Evolutionary conservation across 2,329 filamentous ascomycete genomes (phyloP).

Genomic region (Pseudophaeomoniella oleicola): DNA sequence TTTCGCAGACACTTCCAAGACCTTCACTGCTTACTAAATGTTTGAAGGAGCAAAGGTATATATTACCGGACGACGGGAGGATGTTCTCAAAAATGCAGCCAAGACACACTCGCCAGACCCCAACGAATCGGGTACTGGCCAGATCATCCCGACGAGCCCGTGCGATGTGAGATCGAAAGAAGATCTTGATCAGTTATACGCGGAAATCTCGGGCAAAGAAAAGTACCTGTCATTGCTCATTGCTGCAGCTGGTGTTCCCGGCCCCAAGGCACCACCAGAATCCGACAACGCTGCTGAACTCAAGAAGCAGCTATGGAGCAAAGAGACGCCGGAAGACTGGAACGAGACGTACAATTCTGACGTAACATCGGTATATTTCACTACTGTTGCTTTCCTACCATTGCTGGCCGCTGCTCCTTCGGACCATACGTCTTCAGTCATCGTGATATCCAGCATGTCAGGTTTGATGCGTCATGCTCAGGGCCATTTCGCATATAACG

Average conservation of each 20-base stretch:
- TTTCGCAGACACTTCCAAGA: too few species aligned
- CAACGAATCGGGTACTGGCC: constrained; percentile 23
- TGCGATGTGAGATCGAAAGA: constrained; percentile 49
- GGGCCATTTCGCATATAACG: constrained; percentile 59
- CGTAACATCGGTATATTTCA: constrained; percentile 58
- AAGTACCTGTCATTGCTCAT: constrained; percentile 53
- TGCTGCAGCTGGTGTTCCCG: constrained; percentile 51
- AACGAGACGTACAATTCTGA: constrained; percentile 53
- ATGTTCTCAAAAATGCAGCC: constrained; percentile 20
- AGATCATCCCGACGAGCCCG: constrained; percentile 39
- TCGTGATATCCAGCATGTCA: constrained; percentile 57
- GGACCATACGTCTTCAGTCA: constrained; percentile 22
- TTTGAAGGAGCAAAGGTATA: constrained; percentile 16
- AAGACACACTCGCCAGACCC: constrained; percentile 31
- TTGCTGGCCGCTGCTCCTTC: constrained; percentile 47
- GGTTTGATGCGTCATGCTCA: constrained; percentile 58
- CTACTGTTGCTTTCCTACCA: constrained; percentile 50
- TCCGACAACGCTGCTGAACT: constrained; percentile 34
- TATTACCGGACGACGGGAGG: constrained; percentile 15
- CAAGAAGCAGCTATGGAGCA: constrained; percentile 46
- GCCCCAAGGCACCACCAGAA: constrained; percentile 44
- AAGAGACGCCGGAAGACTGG: constrained; percentile 53
- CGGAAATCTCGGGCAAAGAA: constrained; percentile 41
- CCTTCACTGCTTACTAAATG: too few species aligned
- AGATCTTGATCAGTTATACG: constrained; percentile 39